Evolutionary conservation across 2,329 filamentous ascomycete genomes (phyloP), one percentile per base, ranked within the genome.

Genomic region (Verticillium isaacii): DNA sequence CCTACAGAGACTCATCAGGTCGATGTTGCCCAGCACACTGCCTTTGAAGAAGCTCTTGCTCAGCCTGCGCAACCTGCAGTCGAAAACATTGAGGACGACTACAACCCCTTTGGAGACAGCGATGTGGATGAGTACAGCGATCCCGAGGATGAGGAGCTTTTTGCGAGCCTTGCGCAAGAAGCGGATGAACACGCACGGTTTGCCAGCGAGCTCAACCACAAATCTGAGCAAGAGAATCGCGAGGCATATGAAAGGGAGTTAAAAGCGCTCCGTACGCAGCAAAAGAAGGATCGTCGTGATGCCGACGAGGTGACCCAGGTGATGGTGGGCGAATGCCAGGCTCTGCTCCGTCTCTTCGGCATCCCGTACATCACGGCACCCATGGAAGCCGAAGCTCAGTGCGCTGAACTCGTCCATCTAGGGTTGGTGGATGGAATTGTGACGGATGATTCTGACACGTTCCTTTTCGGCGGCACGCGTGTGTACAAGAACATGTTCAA

Each of bases 401-500:
- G 95, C 71, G 95, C 95, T 0, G 91, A 97, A 75, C 85, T 99
- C 4, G 93, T 99, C 0, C 79, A 78, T 0, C 80, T 98, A 0
- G 92, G 92, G 0, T 85, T 98, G 0, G 96, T 99, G 9, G 96
- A 99, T 72, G 95, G 96, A 14, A 97, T 99, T 64, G 93, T 99
- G 34, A 99, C 96, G 0, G 95, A 99, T 70, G 95, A 99, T 73
- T 96, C 91, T 2, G 95, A 99, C 79, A 96, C 89, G 0, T 99
- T 99, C 71, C 84, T 99, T 1, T 99, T 99, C 74, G 96, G 95
- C 19, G 96, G 95, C 41, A 99, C 93, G 0, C 85, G 94, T 19
- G 90, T 99, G 25, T 99, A 99, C 82, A 99, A 99, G 75, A 99
- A 99, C 79, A 96, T 99, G 93, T 99, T 99, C 82, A 99, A 97